Evolutionary conservation across 169 alveolate species (phyloP).

Genomic region (Eimeria sp.): DNA sequence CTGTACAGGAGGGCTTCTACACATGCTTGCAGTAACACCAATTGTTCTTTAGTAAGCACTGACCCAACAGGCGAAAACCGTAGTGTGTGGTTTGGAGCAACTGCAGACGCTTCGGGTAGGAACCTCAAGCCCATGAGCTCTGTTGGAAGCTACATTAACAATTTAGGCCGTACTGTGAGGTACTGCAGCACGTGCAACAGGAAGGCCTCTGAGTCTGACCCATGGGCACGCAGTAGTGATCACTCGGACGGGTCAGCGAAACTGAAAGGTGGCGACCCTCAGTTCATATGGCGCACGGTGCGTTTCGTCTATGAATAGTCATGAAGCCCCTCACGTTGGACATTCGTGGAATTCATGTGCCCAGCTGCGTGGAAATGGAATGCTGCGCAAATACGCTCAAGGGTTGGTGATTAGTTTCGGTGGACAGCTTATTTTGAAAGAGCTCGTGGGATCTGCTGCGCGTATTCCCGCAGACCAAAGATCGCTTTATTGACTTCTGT

Average conservation of each 20-base stretch:
- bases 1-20: not conserved
- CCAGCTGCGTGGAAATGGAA: not conserved
- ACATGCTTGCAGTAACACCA: not conserved
- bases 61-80: not conserved
- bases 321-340: not conserved
- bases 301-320: not conserved
- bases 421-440: too few relatives aligned
- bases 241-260: not conserved
- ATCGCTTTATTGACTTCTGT: conserved; percentile 64
- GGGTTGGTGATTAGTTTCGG: not conserved
- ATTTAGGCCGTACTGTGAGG: not conserved
- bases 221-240: not conserved
- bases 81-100: not conserved
- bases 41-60: not conserved
- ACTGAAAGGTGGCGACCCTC: not conserved
- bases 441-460: not conserved
- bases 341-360: not conserved
- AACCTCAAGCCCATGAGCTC: not conserved
- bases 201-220: not conserved
- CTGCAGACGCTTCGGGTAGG: not conserved
- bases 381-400: not conserved
- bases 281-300: conserved; percentile 74
- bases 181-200: not conserved
- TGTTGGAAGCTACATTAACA: not conserved
- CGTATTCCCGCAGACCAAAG: conserved; percentile 27